phyloP scores from a whole-genome alignment of 2,329 filamentous ascomycete genomes.

The Ophiostoma angusticollis region DNA sequence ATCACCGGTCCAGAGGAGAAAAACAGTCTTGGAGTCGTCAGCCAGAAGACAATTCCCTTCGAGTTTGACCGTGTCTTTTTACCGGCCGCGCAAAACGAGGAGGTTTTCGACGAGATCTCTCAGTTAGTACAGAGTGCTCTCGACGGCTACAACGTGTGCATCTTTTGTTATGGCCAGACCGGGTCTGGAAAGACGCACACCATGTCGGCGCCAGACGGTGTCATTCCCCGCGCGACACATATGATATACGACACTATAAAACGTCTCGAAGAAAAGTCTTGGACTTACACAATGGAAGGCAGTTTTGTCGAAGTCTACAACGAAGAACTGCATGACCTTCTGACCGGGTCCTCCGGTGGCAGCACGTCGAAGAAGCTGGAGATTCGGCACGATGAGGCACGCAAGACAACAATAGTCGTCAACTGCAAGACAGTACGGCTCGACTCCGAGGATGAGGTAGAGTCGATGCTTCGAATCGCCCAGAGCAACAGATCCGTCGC shows the following conservation, averaged over 20 bases:
- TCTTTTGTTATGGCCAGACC: conserved; percentile 97
- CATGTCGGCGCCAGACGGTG: conserved; percentile 83
- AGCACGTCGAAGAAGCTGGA: conserved; percentile 57
- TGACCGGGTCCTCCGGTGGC: conserved; percentile 32
- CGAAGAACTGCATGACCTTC: conserved; percentile 84
- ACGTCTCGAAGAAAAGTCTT: conserved; percentile 76
- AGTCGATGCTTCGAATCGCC: conserved; percentile 66
- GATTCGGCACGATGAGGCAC: conserved; percentile 72
- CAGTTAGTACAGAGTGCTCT: conserved; percentile 93
- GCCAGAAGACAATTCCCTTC: conserved; percentile 71
- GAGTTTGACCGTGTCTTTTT: conserved; percentile 89
- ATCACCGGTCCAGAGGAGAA: conserved; percentile 73
- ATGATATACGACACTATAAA: conserved; percentile 89
- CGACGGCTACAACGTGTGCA: conserved; percentile 97
- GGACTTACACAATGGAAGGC: conserved; percentile 88
- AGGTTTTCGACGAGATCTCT: conserved; percentile 92
- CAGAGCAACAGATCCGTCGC: conserved; percentile 82
- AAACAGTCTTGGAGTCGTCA: conserved; percentile 63
- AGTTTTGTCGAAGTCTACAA: conserved; percentile 98
- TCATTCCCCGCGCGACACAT: conserved; percentile 85
- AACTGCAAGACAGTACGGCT: conserved; percentile 67
- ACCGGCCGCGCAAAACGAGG: conserved; percentile 61
- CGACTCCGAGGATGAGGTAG: conserved; percentile 67
- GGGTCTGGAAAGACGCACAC: conserved; percentile 94
- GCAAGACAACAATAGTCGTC: conserved; percentile 69